phyloP scores from a whole-genome alignment of 2,329 filamentous ascomycete species.

The Fusarium mangiferae region DNA sequence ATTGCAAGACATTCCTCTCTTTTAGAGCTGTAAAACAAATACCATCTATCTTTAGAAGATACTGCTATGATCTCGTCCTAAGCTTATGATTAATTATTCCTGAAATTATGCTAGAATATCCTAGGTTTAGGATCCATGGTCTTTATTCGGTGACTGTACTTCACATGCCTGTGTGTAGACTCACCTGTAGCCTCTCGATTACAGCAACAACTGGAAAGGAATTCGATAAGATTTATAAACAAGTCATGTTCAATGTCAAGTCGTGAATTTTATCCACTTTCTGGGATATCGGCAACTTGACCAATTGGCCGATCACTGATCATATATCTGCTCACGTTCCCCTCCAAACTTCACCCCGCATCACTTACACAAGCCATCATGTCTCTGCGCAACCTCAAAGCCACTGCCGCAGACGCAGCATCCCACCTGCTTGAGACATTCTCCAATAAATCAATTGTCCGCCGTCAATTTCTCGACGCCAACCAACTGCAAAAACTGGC shows the following conservation, averaged over 20 bases:
- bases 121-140: not conserved
- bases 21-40: accelerated
- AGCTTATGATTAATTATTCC: not conserved
- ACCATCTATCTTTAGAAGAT: accelerated
- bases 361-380: conserved; percentile 11
- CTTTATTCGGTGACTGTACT: not conserved
- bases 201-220: not conserved
- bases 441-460: conserved; percentile 40
- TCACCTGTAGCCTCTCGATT: not conserved
- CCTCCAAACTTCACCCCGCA: conserved; percentile 9
- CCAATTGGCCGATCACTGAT: not conserved
- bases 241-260: accelerated
- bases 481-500: conserved; percentile 72
- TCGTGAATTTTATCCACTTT: not conserved
- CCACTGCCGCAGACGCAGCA: conserved; percentile 46
- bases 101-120: not conserved
- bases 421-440: conserved; percentile 48
- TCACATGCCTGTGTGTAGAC: not conserved
- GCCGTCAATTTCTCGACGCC: conserved; percentile 64
- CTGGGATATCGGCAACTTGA: not conserved
- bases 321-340: not conserved
- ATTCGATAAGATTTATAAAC: accelerated
- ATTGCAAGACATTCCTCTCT: not conserved
- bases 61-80: accelerated
- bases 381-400: conserved; percentile 29